Conservation (phyloP, 495 filamentous ascomycete species). For the Terfezia claveryi region DNA sequence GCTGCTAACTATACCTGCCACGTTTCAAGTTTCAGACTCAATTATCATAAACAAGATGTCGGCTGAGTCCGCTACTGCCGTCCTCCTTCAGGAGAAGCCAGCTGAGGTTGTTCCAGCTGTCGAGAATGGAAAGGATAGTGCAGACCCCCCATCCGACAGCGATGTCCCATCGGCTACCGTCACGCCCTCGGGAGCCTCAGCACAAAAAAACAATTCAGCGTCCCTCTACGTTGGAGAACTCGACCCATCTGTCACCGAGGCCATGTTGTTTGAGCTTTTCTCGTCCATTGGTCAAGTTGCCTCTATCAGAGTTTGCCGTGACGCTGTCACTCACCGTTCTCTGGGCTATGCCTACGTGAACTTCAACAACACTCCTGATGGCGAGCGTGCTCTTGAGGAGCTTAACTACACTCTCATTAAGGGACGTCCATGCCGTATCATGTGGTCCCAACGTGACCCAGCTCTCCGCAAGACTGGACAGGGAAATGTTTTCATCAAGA, state of each 20-base stretch:
- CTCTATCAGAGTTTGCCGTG: conserved; percentile 98
- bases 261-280: conserved; percentile 99
- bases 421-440: conserved; percentile 96
- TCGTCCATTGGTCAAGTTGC: conserved; percentile 97
- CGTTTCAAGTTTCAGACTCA: conserved; percentile 10
- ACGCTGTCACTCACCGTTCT: conserved; percentile 94
- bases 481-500: conserved; percentile 99
- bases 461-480: conserved; percentile 97
- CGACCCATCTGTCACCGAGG: conserved; percentile 90
- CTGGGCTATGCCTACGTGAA: conserved; percentile 99
- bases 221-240: conserved; percentile 99
- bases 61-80: conserved; percentile 33
- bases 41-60: conserved; percentile 31
- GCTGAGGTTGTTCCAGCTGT: conserved; percentile 35
- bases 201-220: conserved; percentile 65
- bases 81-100: conserved; percentile 40
- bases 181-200: conserved; percentile 42
- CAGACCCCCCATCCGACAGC: conserved; percentile 33
- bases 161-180: conserved; percentile 39
- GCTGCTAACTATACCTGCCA: conserved; percentile 6
- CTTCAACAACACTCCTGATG: conserved; percentile 93
- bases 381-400: conserved; percentile 95
- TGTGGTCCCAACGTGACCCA: conserved; percentile 99
- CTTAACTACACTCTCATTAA: conserved; percentile 99
- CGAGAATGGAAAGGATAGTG: conserved; percentile 3